phyloP scores from a whole-genome alignment of 2,329 filamentous ascomycete species.

The Stemphylium lycopersici region DNA sequence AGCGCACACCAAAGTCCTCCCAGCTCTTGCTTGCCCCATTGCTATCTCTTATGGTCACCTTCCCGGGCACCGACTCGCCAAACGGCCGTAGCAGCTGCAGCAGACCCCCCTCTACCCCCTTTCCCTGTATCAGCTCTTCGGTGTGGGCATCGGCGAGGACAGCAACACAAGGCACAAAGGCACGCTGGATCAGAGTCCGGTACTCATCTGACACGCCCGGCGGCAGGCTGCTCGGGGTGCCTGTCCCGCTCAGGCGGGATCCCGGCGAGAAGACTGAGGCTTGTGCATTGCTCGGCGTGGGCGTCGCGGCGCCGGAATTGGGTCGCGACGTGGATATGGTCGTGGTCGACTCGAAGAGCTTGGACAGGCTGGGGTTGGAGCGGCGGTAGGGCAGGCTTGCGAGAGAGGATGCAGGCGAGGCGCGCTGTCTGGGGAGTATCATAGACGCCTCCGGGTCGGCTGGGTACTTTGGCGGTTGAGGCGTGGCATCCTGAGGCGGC shows the following conservation, averaged over 20 bases:
- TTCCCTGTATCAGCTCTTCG: conserved; percentile 77
- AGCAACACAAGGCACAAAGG: conserved; percentile 88
- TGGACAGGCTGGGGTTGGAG: conserved; percentile 59
- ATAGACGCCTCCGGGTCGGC: conserved; percentile 71
- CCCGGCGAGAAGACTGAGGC: conserved; percentile 55
- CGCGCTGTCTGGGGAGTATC: conserved; percentile 65
- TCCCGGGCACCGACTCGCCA: conserved; percentile 85
- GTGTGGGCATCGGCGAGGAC: conserved; percentile 88
- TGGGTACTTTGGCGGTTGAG: conserved; percentile 44
- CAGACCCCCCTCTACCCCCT: conserved; percentile 82
- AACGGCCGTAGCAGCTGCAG: conserved; percentile 88
- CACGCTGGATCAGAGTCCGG: conserved; percentile 73
- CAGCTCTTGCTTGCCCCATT: conserved; percentile 80
- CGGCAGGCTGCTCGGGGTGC: conserved; percentile 47
- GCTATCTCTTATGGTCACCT: conserved; percentile 89
- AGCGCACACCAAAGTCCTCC: conserved; percentile 90
- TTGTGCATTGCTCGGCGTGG: conserved; percentile 42
- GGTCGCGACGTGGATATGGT: conserved; percentile 51
- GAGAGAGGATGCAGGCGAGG: conserved; percentile 65
- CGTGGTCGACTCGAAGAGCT: conserved; percentile 59
- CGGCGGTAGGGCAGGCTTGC: conserved; percentile 61
- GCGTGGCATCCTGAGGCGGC: conserved; percentile 49
- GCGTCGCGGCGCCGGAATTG: conserved; percentile 53
- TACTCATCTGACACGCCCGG: conserved; percentile 61
- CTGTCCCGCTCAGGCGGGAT: conserved; percentile 42